Base-by-base conservation (phyloP, 2,329 filamentous ascomycete genomes). In the Aspergillus pseudoterreus region DNA sequence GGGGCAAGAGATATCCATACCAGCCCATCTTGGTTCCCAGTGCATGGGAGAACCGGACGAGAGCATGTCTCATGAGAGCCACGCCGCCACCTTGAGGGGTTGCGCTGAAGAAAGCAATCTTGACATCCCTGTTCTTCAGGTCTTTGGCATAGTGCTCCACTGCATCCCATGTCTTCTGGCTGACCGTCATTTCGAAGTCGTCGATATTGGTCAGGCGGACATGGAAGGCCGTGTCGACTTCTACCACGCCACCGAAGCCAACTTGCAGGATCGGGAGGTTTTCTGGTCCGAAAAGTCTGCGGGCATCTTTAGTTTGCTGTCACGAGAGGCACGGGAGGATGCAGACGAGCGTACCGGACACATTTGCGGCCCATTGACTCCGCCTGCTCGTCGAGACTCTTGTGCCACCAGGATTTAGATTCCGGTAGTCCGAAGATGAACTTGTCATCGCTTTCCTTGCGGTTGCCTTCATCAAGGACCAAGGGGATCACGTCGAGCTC, bases 31-130 rank as follows among this genome's bases (percentile, higher is more conserved):
- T 80, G 1, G 90, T 82, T 1, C 82, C 85, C 42, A 89, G 65
- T 3, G 84, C 73, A 50, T 82, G 79, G 22, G 86, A 80, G 62
- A 91, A 87, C 47, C 89, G 81, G 43, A 92, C 82, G 27, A 92
- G 71, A 10, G 88, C 86, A 67, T 92, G 88, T 22, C 88, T 79
- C 88, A 92, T 92, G 45, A 92, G 75, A 4, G 88, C 88, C 8
- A 92, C 88, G 39, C 88, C 88, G 45, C 88, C 88, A n/a, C 88
- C 88, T 64, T 92, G 88, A 1, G 88, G 88, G 1, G 88, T 92
- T 49, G 83, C 83, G 65, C 86, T 90, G 76, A 92, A 91, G 71
- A 90, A 91, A 1, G 87, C 87, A 60, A 91, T 78, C 64, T 84
- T 87, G 53, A 82, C 79, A 51, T 86, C 84, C 45, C 82, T 79